Evolutionary conservation across 164 flowering plant genomes (phyloP).

Genomic region (Protea cynaroides): DNA sequence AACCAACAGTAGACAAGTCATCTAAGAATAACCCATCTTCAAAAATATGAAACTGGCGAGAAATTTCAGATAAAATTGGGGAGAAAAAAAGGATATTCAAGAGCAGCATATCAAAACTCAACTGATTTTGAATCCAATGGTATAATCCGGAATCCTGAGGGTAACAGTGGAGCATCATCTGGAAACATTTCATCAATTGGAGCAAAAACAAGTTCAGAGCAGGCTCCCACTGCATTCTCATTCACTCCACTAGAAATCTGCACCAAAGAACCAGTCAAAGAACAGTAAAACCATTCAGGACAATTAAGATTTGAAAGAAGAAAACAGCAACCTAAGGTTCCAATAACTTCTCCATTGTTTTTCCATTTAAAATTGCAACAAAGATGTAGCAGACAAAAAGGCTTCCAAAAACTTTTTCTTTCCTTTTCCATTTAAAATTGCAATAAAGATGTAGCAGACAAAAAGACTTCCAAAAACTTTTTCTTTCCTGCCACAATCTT

Average conservation of each 20-base stretch:
- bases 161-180: conserved; percentile 79
- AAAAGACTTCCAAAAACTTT: neutral
- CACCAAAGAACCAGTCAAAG: conserved; percentile 1
- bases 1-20: too few relatives aligned
- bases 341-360: neutral
- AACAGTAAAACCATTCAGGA: neutral
- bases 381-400: neutral
- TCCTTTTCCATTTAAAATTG: neutral
- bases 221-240: conserved; percentile 83
- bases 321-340: too few relatives aligned
- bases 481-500: neutral
- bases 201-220: conserved; percentile 89
- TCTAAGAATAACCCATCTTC: too few relatives aligned
- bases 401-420: neutral
- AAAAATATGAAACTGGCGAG: neutral
- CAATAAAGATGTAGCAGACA: neutral
- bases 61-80: neutral
- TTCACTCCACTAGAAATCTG: conserved; percentile 86
- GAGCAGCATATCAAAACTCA: conserved; percentile 25
- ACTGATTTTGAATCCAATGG: conserved; percentile 79
- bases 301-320: neutral
- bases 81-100: neutral
- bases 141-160: conserved; percentile 89
- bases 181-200: conserved; percentile 96
- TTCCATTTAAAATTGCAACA: neutral